Conservation (phyloP, 1,284 basidiomycete species). For the Pascua guehoae region DNA sequence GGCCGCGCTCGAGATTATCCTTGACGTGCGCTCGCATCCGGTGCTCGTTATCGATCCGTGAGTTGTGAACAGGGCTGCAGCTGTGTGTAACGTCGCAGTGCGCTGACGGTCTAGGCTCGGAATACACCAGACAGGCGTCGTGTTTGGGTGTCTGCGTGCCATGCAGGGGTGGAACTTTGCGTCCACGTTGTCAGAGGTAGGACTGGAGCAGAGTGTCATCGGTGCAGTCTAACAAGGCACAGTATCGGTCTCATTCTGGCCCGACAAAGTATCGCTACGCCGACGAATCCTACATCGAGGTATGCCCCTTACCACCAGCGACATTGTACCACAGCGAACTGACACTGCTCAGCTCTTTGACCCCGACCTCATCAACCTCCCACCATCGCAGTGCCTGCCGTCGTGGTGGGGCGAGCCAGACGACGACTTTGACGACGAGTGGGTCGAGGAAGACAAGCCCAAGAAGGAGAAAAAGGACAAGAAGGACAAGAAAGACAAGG, state of each 20-base stretch:
- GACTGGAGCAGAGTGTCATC: neutral
- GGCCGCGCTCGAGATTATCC: slow-evolving; percentile 40
- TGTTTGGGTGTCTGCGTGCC: slow-evolving; percentile 40
- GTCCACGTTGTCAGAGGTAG: slow-evolving; percentile 40
- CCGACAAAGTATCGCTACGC: slow-evolving; percentile 43
- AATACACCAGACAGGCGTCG: slow-evolving; percentile 46
- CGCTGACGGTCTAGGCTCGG: slow-evolving; percentile 29
- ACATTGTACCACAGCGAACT: neutral
- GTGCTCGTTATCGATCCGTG: slow-evolving; percentile 46
- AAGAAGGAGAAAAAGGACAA: slow-evolving; percentile 19
- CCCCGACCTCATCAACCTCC: slow-evolving; percentile 44
- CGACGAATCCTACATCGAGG: slow-evolving; percentile 50
- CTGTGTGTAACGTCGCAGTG: neutral
- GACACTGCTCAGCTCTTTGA: slow-evolving; percentile 37
- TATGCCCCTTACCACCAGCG: slow-evolving; percentile 15
- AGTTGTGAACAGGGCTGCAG: slow-evolving; percentile 6
- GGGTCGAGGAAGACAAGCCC: slow-evolving; percentile 18
- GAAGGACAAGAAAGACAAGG: slow-evolving; percentile 12
- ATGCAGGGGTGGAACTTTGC: slow-evolving; percentile 50
- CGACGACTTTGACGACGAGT: slow-evolving; percentile 15
- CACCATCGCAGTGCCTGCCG: slow-evolving; percentile 29
- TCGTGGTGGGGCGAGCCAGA: slow-evolving; percentile 27
- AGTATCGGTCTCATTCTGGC: slow-evolving; percentile 46
- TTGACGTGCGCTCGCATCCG: slow-evolving; percentile 38
- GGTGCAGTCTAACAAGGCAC: neutral